phyloP scores from a whole-genome alignment of 345 rosid genomes.

The Trapa bicornis region DNA sequence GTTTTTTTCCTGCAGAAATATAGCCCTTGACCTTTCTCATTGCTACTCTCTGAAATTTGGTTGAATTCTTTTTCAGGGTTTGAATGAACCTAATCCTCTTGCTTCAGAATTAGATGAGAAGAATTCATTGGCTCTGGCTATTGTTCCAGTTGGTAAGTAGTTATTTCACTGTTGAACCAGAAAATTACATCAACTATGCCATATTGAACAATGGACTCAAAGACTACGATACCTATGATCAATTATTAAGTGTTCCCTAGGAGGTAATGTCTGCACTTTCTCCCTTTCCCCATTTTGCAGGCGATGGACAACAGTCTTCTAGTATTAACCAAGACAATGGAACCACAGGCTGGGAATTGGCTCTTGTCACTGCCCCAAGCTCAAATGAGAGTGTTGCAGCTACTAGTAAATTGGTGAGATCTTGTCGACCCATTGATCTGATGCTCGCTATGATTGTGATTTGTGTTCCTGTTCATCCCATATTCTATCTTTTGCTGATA shows the following conservation, averaged over 20 bases:
- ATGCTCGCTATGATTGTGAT: neutral
- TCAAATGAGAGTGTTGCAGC: constrained; percentile 55
- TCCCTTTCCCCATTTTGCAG: constrained; percentile 25
- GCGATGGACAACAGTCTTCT: constrained; percentile 40
- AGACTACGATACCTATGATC: neutral
- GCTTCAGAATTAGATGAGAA: constrained; percentile 67
- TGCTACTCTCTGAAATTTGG: neutral
- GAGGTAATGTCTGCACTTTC: neutral
- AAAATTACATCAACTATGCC: neutral
- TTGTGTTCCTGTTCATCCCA: neutral
- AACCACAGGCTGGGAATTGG: constrained; percentile 80
- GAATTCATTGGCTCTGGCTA: constrained; percentile 88
- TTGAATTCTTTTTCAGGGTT: constrained; percentile 26
- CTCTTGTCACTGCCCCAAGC: constrained; percentile 87
- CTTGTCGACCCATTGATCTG: neutral
- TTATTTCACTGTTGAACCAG: neutral
- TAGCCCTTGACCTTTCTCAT: neutral
- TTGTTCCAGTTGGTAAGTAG: constrained; percentile 68
- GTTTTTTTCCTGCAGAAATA: neutral
- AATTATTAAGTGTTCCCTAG: neutral
- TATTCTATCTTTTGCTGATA: neutral
- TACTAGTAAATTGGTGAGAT: constrained; percentile 64
- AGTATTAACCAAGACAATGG: constrained; percentile 34
- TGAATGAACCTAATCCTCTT: constrained; percentile 62
- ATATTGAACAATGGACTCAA: neutral